A percentile compares a stretch with the other conserved stretches of the same genome.
Conservation (phyloP, 768 basidiomycete species). For the Amanita molliuscula region DNA sequence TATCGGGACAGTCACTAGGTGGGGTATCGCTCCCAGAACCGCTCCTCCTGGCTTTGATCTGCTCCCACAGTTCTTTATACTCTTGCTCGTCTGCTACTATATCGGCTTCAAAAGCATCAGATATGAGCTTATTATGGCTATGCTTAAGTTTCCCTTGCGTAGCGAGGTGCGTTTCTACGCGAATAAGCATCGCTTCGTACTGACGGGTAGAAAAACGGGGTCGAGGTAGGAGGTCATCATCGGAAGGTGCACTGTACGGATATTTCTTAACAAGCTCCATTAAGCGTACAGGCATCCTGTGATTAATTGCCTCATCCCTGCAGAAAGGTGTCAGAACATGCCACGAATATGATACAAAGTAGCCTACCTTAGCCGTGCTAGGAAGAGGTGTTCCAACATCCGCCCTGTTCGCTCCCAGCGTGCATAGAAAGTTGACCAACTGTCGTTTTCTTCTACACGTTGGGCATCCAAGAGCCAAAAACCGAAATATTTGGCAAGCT, state of each 20-base stretch:
- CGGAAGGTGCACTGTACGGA: conserved; percentile 36
- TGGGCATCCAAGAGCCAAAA: conserved; percentile 56
- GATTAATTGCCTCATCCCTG: conserved; percentile 48
- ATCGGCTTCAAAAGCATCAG: conserved; percentile 46
- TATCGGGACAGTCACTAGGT: conserved; percentile 25
- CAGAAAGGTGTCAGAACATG: conserved; percentile 6
- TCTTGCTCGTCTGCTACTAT: conserved; percentile 22
- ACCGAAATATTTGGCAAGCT: conserved; percentile 62
- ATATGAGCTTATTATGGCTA: conserved; percentile 49
- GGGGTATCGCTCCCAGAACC: conserved; percentile 18
- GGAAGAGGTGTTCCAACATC: conserved; percentile 67
- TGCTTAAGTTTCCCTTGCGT: conserved; percentile 26
- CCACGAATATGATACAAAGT: background rate
- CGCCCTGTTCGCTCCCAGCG: conserved; percentile 70
- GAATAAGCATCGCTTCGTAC: conserved; percentile 57
- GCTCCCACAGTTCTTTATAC: conserved; percentile 39
- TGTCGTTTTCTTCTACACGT: conserved; percentile 38
- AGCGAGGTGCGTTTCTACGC: conserved; percentile 46
- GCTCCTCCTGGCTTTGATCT: conserved; percentile 34
- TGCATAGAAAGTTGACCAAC: conserved; percentile 57
- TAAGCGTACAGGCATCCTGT: conserved; percentile 59
- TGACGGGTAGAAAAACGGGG: conserved; percentile 61
- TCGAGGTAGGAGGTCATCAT: conserved; percentile 41
- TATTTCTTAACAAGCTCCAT: conserved; percentile 62
- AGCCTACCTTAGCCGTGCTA: conserved; percentile 58